Evolutionary conservation across 148 eudicot species (phyloP), one percentile per base, ranked within the genome.

Genomic region (Salicornia ramosissima): DNA sequence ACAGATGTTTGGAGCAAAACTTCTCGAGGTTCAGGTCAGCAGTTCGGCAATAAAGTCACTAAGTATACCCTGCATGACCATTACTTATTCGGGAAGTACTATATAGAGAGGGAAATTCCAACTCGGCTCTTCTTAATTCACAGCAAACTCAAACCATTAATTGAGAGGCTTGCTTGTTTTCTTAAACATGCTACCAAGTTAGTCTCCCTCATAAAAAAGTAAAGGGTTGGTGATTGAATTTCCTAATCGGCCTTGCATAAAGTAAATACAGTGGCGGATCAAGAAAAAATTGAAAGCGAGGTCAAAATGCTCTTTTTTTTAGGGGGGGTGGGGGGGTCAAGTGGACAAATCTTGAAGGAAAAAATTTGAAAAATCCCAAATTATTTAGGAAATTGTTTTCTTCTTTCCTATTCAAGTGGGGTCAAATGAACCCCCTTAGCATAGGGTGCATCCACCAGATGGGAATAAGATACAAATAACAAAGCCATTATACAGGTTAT

Each of bases 1-100:
- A 72, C 92, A 91, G 77, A 85, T 89, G 67, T 94, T 86, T 75
- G 99, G 97, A 69, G 74, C 93, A 62, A 90, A 86, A 77, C 90
- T 94, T 70, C 75, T 94, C 24, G 81, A 94, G 74, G 65, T 94
- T 71, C 99, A 94, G 97, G 99, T 94, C 69, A 79, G 82, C 55
- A 40, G 5, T 36, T n/a, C n/a, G n/a, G n/a, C n/a, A n/a, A n/a
- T n/a, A n/a, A 36, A 36, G 8, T 8, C 8, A 36, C 65, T 53
- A 55, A 29, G 64, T 68, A 69, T 42, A 30, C 1, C 50, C 34
- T 45, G 42, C 45, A 24, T 52, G 24, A 25, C 56, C 36, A 0
- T 26, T 42, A 25, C 24, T 25, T 15, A 21, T 19, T 36, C 31
- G 10, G 28, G 29, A 31, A 59, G 12, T 6, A 43, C 34, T 54